These are phyloP conservation scores for Sclerotinia sclerotiorum DNA, from an alignment of 2,329 filamentous ascomycete species.

Conservation along the genomic window DNA sequence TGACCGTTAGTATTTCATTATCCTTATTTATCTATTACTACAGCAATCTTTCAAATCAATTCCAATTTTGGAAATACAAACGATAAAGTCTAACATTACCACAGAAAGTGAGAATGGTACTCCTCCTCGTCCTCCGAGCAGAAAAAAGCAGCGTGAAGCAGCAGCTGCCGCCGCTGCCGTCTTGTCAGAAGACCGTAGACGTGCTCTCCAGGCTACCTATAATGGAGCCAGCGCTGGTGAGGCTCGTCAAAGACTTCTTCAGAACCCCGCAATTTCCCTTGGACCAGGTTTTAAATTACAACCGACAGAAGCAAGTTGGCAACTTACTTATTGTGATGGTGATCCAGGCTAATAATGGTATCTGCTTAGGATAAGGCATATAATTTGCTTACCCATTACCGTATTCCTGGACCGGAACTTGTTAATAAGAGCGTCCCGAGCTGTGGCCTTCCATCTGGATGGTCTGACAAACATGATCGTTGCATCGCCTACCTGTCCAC, in stretches of 20 bases:
- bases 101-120: conserved; percentile 10
- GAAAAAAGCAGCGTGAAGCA: conserved; percentile 2
- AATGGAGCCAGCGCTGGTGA: conserved; percentile 14
- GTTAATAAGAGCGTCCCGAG: conserved; percentile 21
- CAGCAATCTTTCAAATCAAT: background rate
- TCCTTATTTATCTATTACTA: background rate
- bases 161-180: background rate
- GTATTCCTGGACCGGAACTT: conserved; percentile 19
- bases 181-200: conserved; percentile 10
- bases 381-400: conserved; percentile 18
- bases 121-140: background rate
- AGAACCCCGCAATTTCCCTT: conserved; percentile 8
- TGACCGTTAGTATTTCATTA: conserved; percentile 10
- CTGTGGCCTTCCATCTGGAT: conserved; percentile 20
- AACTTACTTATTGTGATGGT: background rate
- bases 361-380: background rate
- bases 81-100: background rate
- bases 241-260: conserved; percentile 12
- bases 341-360: background rate
- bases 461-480: conserved; percentile 23
- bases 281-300: background rate
- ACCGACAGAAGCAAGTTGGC: conserved; percentile 10
- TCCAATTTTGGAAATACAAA: background rate
- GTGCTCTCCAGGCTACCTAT: conserved; percentile 9
- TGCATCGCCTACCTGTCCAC: conserved; percentile 24